Evolutionary conservation across 306 rosid genomes (phyloP).

Genomic region (peach (Prunus persica)): DNA sequence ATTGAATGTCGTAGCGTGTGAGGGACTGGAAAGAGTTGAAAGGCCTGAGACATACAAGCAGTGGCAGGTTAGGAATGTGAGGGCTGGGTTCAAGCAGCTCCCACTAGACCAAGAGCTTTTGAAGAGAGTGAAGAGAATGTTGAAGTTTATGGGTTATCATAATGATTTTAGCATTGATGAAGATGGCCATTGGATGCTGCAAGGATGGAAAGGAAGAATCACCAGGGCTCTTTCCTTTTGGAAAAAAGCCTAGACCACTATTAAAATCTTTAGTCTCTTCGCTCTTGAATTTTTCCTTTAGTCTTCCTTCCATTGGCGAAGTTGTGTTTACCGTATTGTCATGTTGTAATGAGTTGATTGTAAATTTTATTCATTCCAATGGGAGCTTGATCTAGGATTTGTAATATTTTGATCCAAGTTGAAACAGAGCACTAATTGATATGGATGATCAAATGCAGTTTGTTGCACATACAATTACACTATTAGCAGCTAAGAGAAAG

Average conservation of each 20-base stretch:
- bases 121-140: constrained; percentile 1
- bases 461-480: no score
- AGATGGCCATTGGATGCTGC: constrained; percentile 35
- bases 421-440: not conserved
- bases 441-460: no score
- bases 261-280: not conserved
- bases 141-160: constrained; percentile 15
- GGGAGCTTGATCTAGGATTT: not conserved
- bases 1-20: constrained; percentile 34
- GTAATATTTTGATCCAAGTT: not conserved
- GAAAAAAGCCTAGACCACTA: constrained; percentile 7
- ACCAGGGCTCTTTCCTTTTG: constrained; percentile 24
- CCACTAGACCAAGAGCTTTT: constrained; percentile 26
- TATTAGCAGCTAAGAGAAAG: no score
- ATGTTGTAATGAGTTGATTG: not conserved
- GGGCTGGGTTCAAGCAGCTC: constrained; percentile 33
- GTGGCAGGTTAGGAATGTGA: constrained; percentile 28
- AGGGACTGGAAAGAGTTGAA: constrained; percentile 35
- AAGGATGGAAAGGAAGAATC: constrained; percentile 36
- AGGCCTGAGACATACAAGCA: constrained; percentile 38
- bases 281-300: not conserved
- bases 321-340: not conserved
- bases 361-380: not conserved
- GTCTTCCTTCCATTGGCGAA: not conserved
- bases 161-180: constrained; percentile 25